A percentile compares a stretch with the other conserved stretches of the same genome.
Evolutionary conservation across 2,329 filamentous ascomycete genomes (phyloP).

Genomic region (Knufia petricola): DNA sequence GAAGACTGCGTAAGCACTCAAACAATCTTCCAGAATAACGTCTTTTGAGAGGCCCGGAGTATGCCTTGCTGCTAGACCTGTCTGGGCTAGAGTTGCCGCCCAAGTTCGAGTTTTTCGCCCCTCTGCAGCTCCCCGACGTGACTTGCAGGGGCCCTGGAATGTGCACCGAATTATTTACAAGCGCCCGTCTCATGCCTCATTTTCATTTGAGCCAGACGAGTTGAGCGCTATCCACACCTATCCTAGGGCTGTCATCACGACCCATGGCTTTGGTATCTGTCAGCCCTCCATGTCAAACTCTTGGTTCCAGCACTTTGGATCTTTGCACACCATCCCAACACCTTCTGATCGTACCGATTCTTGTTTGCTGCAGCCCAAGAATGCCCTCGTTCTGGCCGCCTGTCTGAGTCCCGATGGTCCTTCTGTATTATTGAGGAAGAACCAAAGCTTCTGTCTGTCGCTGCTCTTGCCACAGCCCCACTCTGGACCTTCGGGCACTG

Average conservation of each 20-base stretch:
- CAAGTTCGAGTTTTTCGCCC: not conserved
- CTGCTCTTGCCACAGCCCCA: not conserved
- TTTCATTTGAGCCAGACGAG: not conserved
- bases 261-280: constrained; percentile 2
- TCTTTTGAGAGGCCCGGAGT: no score
- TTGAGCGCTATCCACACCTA: not conserved
- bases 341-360: not conserved
- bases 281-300: not conserved
- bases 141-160: not conserved
- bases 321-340: not conserved
- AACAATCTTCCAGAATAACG: not conserved
- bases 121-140: not conserved
- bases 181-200: not conserved
- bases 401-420: not conserved
- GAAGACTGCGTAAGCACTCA: no score
- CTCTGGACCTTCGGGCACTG: not conserved
- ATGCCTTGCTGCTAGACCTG: not conserved
- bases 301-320: not conserved
- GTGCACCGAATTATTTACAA: not conserved
- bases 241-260: not conserved
- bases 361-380: not conserved
- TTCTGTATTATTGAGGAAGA: not conserved
- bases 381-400: not conserved
- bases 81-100: not conserved
- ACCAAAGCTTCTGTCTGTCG: not conserved